Base-by-base conservation (phyloP, 1,284 basidiomycete species). In the Apiotrichum siamense region DNA sequence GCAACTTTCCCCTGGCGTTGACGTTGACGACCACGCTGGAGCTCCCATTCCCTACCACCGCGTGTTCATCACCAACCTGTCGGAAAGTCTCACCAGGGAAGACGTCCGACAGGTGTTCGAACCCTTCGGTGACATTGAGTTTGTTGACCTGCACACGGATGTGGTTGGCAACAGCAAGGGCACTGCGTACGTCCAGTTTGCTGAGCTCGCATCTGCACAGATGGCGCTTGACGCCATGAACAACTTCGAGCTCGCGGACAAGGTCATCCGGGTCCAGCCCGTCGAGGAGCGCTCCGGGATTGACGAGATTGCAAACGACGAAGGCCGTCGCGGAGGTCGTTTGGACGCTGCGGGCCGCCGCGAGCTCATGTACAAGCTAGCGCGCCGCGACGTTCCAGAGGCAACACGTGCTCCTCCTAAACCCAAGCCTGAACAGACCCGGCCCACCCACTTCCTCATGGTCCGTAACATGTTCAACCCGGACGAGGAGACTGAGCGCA, bases 41-140 rank as follows among this genome's bases (percentile, higher is more conserved):
- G 74, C 75, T 46, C 67, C 73, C 32, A 76, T 78, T 53, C 74
- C 77, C 24, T 76, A 76, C 52, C 72, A 78, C 59, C 89, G 93
- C 72, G 82, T 99, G 68, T 98, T 96, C 72, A 90, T 99, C 68
- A 91, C 93, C 56, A 94, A 90, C 57, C 77, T 99, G 42, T 89
- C 97, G 73, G 97, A 94, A 79, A 92, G 91, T 73, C 84, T 99
- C 58, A 89, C 88, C 45, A 87, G 93, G 74, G 86, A 89, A 61
- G 93, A 98, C 78, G 87, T 99, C 75, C 88, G 87, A 74, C 88
- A 96, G 79, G 94, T 98, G 60, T 99, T 99, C 74, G 91, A 94
- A 70, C 92, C 94, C 4, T 99, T 98, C 72, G 94, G 94, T 62
- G 87, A 90, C 74, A 81, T 99, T 61, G 93, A 94, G 74, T 94